Conservation (phyloP, 768 basidiomycete genomes). For the Collybia nuda region DNA sequence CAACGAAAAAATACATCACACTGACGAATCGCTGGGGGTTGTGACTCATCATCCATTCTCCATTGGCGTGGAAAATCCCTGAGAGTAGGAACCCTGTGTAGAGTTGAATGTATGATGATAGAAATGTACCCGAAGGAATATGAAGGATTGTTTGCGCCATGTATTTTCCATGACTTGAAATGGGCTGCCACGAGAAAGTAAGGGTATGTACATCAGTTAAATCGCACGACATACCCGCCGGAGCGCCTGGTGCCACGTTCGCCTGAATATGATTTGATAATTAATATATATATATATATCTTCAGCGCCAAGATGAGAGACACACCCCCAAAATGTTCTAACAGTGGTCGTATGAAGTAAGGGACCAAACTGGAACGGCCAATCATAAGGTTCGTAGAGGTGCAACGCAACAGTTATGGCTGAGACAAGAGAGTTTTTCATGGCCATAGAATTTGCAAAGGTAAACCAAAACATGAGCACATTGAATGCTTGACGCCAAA, state of each 20-base stretch:
- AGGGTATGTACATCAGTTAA: neutral
- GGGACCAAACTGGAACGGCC: slow-evolving; percentile 25
- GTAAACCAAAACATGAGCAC: neutral
- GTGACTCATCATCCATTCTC: too few species aligned
- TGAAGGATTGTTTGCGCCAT: slow-evolving; percentile 12
- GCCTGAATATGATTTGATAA: neutral
- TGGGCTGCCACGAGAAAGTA: slow-evolving; percentile 12
- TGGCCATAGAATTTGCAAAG: neutral
- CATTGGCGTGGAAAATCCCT: slow-evolving; percentile 20
- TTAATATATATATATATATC: neutral
- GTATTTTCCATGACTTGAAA: slow-evolving; percentile 21
- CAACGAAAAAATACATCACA: slow-evolving; percentile 22
- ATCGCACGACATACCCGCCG: slow-evolving; percentile 19
- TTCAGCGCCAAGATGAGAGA: neutral
- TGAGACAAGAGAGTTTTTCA: neutral
- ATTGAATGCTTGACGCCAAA: neutral
- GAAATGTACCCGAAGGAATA: slow-evolving; percentile 14
- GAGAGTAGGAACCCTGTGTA: slow-evolving; percentile 31
- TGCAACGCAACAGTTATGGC: neutral
- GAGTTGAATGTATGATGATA: slow-evolving; percentile 27
- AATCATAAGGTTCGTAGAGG: slow-evolving; percentile 16
- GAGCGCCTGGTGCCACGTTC: slow-evolving; percentile 22
- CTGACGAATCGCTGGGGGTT: too few species aligned
- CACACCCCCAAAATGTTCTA: slow-evolving; percentile 33
- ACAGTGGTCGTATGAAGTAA: slow-evolving; percentile 29